phyloP scores from a whole-genome alignment of 2,329 filamentous ascomycete species.

The Fusarium sp. region DNA sequence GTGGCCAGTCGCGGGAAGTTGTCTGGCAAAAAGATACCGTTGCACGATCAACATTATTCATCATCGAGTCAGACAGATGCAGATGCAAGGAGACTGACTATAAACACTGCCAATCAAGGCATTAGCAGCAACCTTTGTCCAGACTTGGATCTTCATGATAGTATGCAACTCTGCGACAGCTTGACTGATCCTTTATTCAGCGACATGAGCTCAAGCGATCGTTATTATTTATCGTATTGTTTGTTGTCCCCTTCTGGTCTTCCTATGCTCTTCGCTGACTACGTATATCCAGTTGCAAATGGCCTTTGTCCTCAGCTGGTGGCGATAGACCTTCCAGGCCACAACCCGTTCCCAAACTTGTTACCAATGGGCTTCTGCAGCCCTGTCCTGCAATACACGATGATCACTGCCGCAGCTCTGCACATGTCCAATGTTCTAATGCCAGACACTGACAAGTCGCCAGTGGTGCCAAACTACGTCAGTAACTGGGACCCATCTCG shows the following conservation, averaged over 20 bases:
- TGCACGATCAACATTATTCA: fast-evolving
- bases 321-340: constrained; percentile 1
- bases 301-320: constrained; percentile 1
- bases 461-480: not conserved
- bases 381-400: not conserved
- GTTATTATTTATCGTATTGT: constrained; percentile 10
- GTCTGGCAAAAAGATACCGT: not conserved
- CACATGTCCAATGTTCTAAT: constrained; percentile 12
- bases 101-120: not conserved
- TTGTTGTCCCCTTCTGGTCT: not conserved
- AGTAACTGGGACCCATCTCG: not conserved
- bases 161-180: not conserved
- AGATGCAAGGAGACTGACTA: not conserved
- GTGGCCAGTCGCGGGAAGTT: not conserved
- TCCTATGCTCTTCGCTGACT: not conserved
- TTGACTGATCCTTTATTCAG: not conserved
- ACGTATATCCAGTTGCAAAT: not conserved
- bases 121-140: fast-evolving
- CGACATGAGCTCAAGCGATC: not conserved
- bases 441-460: not conserved
- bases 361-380: not conserved
- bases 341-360: not conserved
- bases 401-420: constrained; percentile 1
- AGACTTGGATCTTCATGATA: not conserved
- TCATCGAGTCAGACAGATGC: not conserved